A percentile compares a stretch with the other conserved stretches of the same genome.
phyloP scores from a whole-genome alignment of 345 rosid species.

The Hypericum androsaemum region DNA sequence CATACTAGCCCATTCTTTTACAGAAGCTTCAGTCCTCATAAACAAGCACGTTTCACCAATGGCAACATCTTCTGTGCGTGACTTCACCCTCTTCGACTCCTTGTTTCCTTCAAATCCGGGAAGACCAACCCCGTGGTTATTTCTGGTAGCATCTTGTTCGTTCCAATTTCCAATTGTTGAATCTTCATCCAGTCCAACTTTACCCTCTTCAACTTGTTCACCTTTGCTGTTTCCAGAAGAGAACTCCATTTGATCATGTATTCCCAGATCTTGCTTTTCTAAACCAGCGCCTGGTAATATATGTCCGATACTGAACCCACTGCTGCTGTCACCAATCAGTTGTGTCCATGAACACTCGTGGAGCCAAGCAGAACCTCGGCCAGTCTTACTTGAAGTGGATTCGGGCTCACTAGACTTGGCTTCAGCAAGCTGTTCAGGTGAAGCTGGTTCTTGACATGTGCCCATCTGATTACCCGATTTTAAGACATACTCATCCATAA shows the following conservation, averaged over 20 bases:
- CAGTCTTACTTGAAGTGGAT: constrained; percentile 24
- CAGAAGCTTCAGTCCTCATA: constrained; percentile 65
- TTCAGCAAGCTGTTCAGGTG: constrained; percentile 14
- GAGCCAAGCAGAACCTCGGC: constrained; percentile 71
- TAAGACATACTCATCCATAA: constrained; percentile 1
- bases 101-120: constrained; percentile 14
- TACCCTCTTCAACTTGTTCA: constrained; percentile 11
- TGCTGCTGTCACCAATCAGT: constrained; percentile 35
- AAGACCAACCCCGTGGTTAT: constrained; percentile 13
- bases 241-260: constrained; percentile 11
- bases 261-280: constrained; percentile 17
- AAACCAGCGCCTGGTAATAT: constrained; percentile 35
- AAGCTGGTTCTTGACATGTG: constrained; percentile 11
- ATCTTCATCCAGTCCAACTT: constrained; percentile 4
- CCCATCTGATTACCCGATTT: constrained; percentile 16
- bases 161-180: constrained; percentile 3
- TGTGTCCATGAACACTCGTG: constrained; percentile 80
- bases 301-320: constrained; percentile 55
- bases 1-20: constrained; percentile 58
- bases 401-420: constrained; percentile 14
- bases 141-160: constrained; percentile 13
- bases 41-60: constrained; percentile 51
- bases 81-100: constrained; percentile 12
- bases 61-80: constrained; percentile 10
- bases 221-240: constrained; percentile 11